Evolutionary conservation across 148 eudicot genomes (phyloP).

Genomic region (Amaranthus palmeri): DNA sequence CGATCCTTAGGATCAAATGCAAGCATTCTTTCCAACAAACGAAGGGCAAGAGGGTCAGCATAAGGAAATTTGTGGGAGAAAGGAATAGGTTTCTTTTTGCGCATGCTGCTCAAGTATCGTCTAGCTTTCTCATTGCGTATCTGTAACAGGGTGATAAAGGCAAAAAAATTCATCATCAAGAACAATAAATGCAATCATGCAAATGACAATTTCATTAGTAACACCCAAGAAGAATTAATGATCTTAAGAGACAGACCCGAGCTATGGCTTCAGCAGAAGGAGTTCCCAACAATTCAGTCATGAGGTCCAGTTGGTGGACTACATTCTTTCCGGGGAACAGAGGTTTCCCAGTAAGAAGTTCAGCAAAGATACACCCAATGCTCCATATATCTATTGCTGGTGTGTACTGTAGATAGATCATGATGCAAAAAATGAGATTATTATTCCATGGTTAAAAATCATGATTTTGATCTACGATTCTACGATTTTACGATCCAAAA

Average conservation of each 20-base stretch:
- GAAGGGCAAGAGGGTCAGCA: conserved; percentile 78
- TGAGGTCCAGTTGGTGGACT: conserved; percentile 85
- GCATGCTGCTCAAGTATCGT: conserved; percentile 86
- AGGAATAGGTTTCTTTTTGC: conserved; percentile 73
- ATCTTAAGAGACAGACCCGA: conserved; percentile 45
- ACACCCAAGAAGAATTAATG: conserved; percentile 8
- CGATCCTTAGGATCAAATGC: conserved; percentile 95
- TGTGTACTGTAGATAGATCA: conserved; percentile 57
- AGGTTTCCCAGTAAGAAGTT: conserved; percentile 82
- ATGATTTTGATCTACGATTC: too few species aligned
- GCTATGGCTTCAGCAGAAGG: conserved; percentile 83
- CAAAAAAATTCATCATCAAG: conserved; percentile 4
- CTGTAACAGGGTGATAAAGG: conserved; percentile 30
- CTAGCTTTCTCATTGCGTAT: conserved; percentile 87
- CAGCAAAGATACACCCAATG: conserved; percentile 92
- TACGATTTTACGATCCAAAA: too few species aligned
- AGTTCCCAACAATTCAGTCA: conserved; percentile 80
- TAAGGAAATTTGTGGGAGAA: conserved; percentile 80
- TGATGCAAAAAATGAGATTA: background rate
- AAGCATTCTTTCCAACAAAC: conserved; percentile 74
- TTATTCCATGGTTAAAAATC: too few species aligned
- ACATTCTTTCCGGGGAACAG: conserved; percentile 90
- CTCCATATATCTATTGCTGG: conserved; percentile 96
- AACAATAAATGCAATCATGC: conserved; percentile 6
- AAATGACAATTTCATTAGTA: background rate